phyloP scores from a whole-genome alignment of 441 rosid genomes.

The Euphorbia corollata region DNA sequence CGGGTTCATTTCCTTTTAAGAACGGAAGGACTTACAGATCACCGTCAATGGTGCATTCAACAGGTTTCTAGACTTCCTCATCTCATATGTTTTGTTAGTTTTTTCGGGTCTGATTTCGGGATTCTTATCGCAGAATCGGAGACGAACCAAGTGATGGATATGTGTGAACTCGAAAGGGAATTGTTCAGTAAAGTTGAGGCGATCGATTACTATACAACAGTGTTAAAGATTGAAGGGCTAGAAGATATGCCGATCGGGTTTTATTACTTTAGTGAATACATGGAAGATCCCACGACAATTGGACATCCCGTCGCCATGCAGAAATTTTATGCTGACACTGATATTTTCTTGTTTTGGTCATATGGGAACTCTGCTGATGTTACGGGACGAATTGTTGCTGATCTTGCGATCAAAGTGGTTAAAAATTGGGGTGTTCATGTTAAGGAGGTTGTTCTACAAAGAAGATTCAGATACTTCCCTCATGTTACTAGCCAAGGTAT shows the following conservation, averaged over 20 bases:
- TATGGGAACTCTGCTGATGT: conserved; percentile 47
- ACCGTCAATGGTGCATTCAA: conserved; percentile 22
- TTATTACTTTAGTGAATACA: conserved; percentile 55
- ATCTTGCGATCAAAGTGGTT: conserved; percentile 41
- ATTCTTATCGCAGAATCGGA: conserved; percentile 37
- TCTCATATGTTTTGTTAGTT: neutral
- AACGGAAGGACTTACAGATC: conserved; percentile 49
- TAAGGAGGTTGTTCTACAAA: conserved; percentile 42
- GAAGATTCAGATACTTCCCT: conserved; percentile 65
- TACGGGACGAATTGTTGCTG: conserved; percentile 37
- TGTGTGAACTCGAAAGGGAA: conserved; percentile 44
- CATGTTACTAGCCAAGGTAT: conserved; percentile 59
- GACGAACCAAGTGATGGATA: conserved; percentile 36
- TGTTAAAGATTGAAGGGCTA: conserved; percentile 47
- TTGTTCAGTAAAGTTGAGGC: conserved; percentile 54
- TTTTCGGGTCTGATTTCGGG: conserved; percentile 8
- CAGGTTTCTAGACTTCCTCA: conserved; percentile 33
- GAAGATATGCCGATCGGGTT: conserved; percentile 56
- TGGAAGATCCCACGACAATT: conserved; percentile 57
- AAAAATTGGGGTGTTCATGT: conserved; percentile 45
- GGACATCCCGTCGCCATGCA: conserved; percentile 74
- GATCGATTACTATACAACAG: conserved; percentile 65
- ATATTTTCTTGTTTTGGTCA: conserved; percentile 69
- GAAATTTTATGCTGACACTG: conserved; percentile 54
- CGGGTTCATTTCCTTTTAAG: conserved; percentile 51